Evolutionary conservation across 108 stramenopile species (phyloP).

Genomic region (Skeletonema menzelii): DNA sequence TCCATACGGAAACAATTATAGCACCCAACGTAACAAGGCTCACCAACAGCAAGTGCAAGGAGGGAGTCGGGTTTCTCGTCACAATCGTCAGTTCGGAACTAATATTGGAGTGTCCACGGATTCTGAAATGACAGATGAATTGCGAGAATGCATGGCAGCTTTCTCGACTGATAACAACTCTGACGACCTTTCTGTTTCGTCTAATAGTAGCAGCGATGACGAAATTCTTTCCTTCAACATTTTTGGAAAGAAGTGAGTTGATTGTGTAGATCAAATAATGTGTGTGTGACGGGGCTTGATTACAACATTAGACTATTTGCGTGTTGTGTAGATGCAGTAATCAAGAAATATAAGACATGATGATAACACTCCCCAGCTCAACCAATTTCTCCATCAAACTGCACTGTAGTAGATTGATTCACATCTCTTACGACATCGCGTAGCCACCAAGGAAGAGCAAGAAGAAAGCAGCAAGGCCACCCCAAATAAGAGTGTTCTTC

Average conservation of each 20-base stretch:
- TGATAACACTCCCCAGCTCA: not conserved
- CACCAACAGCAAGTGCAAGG: not conserved
- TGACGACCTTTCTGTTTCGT: slow-evolving; percentile 7
- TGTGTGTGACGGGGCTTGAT: not conserved
- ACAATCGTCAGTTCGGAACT: slow-evolving; percentile 46
- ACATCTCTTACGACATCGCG: slow-evolving; percentile 55
- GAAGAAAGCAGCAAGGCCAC: slow-evolving; percentile 85
- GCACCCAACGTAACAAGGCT: not conserved
- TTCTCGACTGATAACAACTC: not conserved
- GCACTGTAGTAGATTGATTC: not conserved
- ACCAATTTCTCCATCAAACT: not conserved
- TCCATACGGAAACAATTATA: not conserved
- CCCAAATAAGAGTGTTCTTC: slow-evolving; percentile 90
- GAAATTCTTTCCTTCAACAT: slow-evolving; percentile 33
- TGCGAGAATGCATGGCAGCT: not conserved
- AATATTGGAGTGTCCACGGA: slow-evolving; percentile 24
- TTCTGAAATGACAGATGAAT: slow-evolving; percentile 6
- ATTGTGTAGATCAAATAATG: not conserved
- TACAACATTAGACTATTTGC: not conserved
- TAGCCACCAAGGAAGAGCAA: slow-evolving; percentile 83
- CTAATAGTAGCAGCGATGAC: slow-evolving; percentile 31
- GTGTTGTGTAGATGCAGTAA: not conserved
- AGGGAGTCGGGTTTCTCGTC: slow-evolving; percentile 12
- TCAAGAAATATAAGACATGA: not conserved
- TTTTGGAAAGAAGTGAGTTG: slow-evolving; percentile 25